Conservation (phyloP, 2,329 filamentous ascomycete species). For the Microcyclospora tardicrescens region DNA sequence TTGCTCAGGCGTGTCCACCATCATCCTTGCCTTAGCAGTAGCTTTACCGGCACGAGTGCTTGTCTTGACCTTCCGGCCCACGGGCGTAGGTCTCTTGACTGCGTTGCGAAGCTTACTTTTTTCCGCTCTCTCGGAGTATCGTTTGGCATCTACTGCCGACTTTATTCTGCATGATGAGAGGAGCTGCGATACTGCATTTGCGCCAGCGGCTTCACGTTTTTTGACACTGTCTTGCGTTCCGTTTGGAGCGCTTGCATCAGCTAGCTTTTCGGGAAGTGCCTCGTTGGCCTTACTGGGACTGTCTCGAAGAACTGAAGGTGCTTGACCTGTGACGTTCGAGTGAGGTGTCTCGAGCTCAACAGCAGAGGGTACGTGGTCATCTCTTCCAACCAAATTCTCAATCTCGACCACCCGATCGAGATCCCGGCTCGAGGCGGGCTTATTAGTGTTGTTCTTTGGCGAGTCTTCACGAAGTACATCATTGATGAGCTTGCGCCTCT, state of each 20-base stretch:
- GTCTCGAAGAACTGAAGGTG: slow-evolving; percentile 8
- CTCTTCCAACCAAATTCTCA: neutral
- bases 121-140: neutral
- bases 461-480: neutral
- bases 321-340: neutral
- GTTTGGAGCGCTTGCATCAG: slow-evolving; percentile 8
- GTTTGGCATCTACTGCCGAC: neutral
- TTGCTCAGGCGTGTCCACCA: neutral
- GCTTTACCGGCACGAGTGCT: neutral
- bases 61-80: neutral
- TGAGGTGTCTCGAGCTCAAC: neutral
- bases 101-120: neutral
- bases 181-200: slow-evolving; percentile 21
- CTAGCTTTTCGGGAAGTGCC: slow-evolving; percentile 6
- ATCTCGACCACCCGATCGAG: neutral
- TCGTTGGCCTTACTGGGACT: slow-evolving; percentile 19
- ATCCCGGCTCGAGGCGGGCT: neutral
- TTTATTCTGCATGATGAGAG: slow-evolving; percentile 4
- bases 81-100: neutral
- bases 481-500: slow-evolving; percentile 10
- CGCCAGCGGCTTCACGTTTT: slow-evolving; percentile 24
- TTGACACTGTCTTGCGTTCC: slow-evolving; percentile 15
- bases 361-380: too few relatives aligned
- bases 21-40: neutral
- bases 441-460: neutral